Evolutionary conservation across 768 basidiomycete species (phyloP).

Genomic region (Lentinula edodes): DNA sequence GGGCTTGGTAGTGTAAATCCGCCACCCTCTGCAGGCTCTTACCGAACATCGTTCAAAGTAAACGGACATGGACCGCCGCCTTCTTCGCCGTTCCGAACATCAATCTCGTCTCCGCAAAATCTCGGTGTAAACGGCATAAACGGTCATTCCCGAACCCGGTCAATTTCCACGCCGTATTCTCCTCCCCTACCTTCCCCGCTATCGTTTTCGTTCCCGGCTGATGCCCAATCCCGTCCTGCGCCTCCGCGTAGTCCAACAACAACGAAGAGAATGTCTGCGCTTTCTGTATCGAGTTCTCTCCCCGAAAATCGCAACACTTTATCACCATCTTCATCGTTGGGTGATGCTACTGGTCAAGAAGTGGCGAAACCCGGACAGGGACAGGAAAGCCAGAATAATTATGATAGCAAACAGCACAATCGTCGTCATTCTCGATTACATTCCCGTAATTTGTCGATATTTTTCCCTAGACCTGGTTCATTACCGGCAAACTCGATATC

Average conservation of each 20-base stretch:
- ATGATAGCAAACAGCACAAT: constrained; percentile 15
- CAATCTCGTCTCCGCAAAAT: constrained; percentile 14
- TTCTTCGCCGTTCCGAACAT: constrained; percentile 23
- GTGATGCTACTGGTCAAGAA: constrained; percentile 4
- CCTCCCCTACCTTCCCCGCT: constrained; percentile 14
- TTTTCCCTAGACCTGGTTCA: constrained; percentile 80
- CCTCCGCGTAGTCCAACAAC: background rate
- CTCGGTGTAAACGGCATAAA: background rate
- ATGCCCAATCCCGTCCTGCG: constrained; percentile 13
- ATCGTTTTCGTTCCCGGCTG: constrained; percentile 28
- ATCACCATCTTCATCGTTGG: too few species aligned
- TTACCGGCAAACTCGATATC: constrained; percentile 54
- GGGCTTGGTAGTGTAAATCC: background rate
- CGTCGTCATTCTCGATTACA: constrained; percentile 71
- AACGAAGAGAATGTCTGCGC: background rate
- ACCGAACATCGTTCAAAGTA: constrained; percentile 17
- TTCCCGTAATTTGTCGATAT: constrained; percentile 87
- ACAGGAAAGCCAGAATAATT: constrained; percentile 15
- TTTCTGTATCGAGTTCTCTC: constrained; percentile 4
- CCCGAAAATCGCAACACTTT: constrained; percentile 15
- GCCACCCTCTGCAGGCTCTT: constrained; percentile 19
- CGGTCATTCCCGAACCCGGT: constrained; percentile 12
- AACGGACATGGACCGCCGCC: constrained; percentile 2
- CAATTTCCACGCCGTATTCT: constrained; percentile 13
- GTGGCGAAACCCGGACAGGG: constrained; percentile 4